Percentiles rank a stretch among this genome's conserved stretches.
phyloP scores from a whole-genome alignment of 2,329 filamentous ascomycete genomes.

The Hypomyces rosellus region DNA sequence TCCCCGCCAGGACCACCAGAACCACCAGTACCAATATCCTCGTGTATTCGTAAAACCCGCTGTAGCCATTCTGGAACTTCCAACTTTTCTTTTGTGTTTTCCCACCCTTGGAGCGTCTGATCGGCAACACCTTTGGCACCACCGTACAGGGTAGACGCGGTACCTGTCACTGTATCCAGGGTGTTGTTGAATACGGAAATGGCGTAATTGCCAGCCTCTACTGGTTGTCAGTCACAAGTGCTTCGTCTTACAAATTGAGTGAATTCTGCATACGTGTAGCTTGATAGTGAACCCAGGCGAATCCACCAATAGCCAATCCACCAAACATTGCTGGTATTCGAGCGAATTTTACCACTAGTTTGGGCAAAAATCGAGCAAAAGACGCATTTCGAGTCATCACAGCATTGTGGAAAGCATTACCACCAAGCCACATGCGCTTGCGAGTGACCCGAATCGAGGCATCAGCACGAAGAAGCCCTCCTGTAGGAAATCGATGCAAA shows the following conservation, averaged over 20 bases:
- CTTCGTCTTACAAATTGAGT: neutral
- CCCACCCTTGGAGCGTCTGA: conserved; percentile 75
- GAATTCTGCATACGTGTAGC: conserved; percentile 62
- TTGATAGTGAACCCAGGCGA: conserved; percentile 95
- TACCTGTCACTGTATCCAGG: conserved; percentile 61
- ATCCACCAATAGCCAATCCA: conserved; percentile 74
- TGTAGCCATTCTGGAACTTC: conserved; percentile 72
- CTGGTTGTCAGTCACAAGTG: conserved; percentile 19
- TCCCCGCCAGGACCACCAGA: conserved; percentile 41
- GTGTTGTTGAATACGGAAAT: conserved; percentile 66
- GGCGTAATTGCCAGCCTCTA: conserved; percentile 44
- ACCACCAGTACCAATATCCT: conserved; percentile 49
- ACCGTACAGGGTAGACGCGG: conserved; percentile 64
- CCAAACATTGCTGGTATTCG: conserved; percentile 88
- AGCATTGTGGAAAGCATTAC: conserved; percentile 79
- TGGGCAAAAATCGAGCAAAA: conserved; percentile 66
- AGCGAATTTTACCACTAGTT: conserved; percentile 82
- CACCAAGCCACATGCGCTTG: conserved; percentile 68
- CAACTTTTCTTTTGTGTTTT: conserved; percentile 72
- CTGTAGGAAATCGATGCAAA: conserved; percentile 60
- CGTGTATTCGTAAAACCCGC: conserved; percentile 58
- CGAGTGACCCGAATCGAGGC: conserved; percentile 54
- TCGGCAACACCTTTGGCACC: conserved; percentile 68
- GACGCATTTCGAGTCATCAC: conserved; percentile 58
- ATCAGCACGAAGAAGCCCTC: conserved; percentile 63